Percentiles rank a stretch among this genome's conserved stretches.
These are phyloP conservation scores for Globisporangium cystogenes DNA, from an alignment of 352 stramenopile species.

Conservation along the genomic window DNA sequence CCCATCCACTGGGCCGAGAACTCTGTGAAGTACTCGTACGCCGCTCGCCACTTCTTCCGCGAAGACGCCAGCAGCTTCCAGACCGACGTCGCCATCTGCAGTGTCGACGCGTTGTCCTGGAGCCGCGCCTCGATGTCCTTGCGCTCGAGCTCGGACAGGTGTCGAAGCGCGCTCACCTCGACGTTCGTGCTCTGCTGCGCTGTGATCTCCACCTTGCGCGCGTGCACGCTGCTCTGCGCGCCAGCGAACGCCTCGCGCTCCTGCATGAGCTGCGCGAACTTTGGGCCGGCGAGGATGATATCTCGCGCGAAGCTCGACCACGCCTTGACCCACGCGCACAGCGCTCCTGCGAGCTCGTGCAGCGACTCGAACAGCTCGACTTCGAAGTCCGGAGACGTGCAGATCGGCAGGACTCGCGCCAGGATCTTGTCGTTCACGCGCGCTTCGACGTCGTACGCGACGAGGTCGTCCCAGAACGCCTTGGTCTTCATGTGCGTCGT, in stretches of 20 bases:
- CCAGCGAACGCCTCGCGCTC: slow-evolving; percentile 35
- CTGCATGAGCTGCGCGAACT: slow-evolving; percentile 41
- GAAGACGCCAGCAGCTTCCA: slow-evolving; percentile 49
- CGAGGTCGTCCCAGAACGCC: slow-evolving; percentile 45
- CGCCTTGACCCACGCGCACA: slow-evolving; percentile 66
- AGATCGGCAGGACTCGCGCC: slow-evolving; percentile 50
- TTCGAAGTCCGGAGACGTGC: slow-evolving; percentile 55
- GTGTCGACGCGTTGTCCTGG: slow-evolving; percentile 41
- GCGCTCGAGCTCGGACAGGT: slow-evolving; percentile 46
- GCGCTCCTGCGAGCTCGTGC: slow-evolving; percentile 42
- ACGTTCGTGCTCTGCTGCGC: slow-evolving; percentile 30
- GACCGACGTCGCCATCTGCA: slow-evolving; percentile 46
- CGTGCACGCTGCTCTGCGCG: slow-evolving; percentile 26
- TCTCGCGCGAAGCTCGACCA: slow-evolving; percentile 38
- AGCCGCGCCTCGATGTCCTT: slow-evolving; percentile 39
- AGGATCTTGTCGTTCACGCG: slow-evolving; percentile 46
- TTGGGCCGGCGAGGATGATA: slow-evolving; percentile 49
- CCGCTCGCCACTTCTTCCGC: slow-evolving; percentile 31
- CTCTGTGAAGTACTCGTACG: slow-evolving; percentile 33
- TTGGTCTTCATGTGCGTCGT: slow-evolving; percentile 22
- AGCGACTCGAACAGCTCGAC: slow-evolving; percentile 33
- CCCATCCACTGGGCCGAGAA: slow-evolving; percentile 39
- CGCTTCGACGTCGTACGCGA: slow-evolving; percentile 34
- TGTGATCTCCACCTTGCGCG: slow-evolving; percentile 27
- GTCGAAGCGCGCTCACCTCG: slow-evolving; percentile 27